Conservation (phyloP, 2,329 filamentous ascomycete genomes). For the Fusarium neocosmosporiellum region DNA sequence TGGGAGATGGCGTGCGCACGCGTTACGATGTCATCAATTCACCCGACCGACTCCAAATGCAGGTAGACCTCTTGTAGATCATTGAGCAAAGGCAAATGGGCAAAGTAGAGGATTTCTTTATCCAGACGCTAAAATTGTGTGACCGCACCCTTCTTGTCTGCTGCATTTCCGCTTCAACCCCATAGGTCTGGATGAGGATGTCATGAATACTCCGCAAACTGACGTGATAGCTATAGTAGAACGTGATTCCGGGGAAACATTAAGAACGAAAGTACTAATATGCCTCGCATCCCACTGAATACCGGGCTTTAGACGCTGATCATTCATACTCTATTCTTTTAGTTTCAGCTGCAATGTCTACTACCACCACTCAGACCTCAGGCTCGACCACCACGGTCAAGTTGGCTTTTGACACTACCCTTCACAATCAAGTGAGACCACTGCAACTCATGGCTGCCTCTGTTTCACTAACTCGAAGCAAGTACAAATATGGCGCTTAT, state of each 20-base stretch:
- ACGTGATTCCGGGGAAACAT: background rate
- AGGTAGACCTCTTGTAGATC: background rate
- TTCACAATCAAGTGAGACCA: background rate
- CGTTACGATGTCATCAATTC: background rate
- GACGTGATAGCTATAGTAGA: background rate
- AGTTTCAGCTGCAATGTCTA: background rate
- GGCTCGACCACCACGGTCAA: background rate
- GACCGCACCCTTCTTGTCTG: background rate
- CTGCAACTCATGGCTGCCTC: background rate
- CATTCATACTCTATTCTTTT: background rate
- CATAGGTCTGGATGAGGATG: background rate
- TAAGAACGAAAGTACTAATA: background rate
- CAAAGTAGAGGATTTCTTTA: background rate
- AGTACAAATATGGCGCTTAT: slow-evolving; percentile 49
- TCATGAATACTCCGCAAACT: slow-evolving; percentile 7
- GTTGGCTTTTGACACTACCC: background rate
- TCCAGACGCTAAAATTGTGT: slow-evolving; percentile 4
- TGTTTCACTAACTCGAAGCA: background rate
- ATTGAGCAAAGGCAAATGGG: too few species aligned
- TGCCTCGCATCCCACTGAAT: too few species aligned
- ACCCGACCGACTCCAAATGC: background rate
- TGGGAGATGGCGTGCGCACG: background rate
- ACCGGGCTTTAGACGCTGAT: background rate
- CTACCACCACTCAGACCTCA: background rate
- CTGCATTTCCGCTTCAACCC: background rate